phyloP scores from a whole-genome alignment of 2,329 filamentous ascomycete species.

The Elsinoe australis region DNA sequence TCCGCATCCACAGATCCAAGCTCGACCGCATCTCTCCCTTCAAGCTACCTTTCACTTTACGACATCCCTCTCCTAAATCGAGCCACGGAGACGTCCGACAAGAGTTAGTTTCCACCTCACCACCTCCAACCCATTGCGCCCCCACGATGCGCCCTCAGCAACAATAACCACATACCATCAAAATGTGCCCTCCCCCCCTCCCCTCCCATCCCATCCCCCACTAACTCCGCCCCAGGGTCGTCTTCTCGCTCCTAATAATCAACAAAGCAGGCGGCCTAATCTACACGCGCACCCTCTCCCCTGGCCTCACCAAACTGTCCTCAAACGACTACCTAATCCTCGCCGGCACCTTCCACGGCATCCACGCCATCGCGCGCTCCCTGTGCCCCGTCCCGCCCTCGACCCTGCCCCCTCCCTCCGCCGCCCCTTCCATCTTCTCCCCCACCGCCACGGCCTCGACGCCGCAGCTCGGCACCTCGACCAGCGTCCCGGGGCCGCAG shows the following conservation, averaged over 20 bases:
- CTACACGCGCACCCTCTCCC: conserved; percentile 90
- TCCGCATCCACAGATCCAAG: too few species aligned
- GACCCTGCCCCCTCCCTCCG: conserved; percentile 26
- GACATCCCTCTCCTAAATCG: too few species aligned
- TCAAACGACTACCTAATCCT: conserved; percentile 97
- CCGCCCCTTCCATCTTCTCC: conserved; percentile 24
- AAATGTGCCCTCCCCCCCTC: conserved; percentile 1
- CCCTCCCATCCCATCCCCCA: conserved; percentile 1
- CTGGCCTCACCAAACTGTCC: conserved; percentile 76
- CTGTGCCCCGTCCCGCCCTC: conserved; percentile 37
- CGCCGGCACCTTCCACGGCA: conserved; percentile 89
- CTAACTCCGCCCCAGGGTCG: conserved; percentile 55
- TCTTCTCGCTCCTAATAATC: conserved; percentile 93
- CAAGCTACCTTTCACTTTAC: too few species aligned
- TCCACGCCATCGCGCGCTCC: conserved; percentile 57
- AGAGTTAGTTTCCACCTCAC: too few species aligned
- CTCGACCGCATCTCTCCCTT: too few species aligned
- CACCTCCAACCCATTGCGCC: too few species aligned
- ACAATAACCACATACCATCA: neutral
- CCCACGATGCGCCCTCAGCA: neutral
- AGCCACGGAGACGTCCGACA: too few species aligned
- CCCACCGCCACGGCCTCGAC: conserved; percentile 33
- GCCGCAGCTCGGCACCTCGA: conserved; percentile 22
- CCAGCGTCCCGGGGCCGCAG: conserved; percentile 24
- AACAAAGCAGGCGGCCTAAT: conserved; percentile 97